A percentile compares a stretch with the other conserved stretches of the same genome.
Conservation (phyloP, 2,329 filamentous ascomycete species). For the Aspergillus unguis region DNA sequence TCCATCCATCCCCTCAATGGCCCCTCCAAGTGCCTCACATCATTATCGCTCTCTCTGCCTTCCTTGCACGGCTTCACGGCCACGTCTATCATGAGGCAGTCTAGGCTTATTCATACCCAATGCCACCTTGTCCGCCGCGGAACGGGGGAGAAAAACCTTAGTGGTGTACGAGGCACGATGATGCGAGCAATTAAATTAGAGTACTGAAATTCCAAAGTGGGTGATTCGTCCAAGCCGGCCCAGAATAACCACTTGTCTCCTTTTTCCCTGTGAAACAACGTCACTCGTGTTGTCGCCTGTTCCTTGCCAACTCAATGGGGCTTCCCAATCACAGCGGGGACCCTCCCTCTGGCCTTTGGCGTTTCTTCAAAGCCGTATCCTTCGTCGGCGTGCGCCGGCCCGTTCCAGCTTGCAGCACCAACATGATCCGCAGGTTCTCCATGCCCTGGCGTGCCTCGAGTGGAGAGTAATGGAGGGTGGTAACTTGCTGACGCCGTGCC, state of each 20-base stretch:
- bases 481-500: slow-evolving; percentile 33
- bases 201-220: slow-evolving; percentile 4
- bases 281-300: slow-evolving; percentile 14
- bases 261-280: slow-evolving; percentile 21
- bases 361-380: slow-evolving; percentile 37
- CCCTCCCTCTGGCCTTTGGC: slow-evolving; percentile 27
- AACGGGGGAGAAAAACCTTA: slow-evolving; percentile 7
- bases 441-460: slow-evolving; percentile 29
- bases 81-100: slow-evolving; percentile 20
- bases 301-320: slow-evolving; percentile 21
- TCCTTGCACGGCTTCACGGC: not conserved
- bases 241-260: slow-evolving; percentile 16
- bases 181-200: slow-evolving; percentile 10
- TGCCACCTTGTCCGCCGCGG: slow-evolving; percentile 11
- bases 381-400: slow-evolving; percentile 44
- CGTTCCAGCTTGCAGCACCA: slow-evolving; percentile 47
- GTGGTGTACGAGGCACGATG: slow-evolving; percentile 9
- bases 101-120: slow-evolving; percentile 22
- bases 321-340: slow-evolving; percentile 20
- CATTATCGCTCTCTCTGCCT: slow-evolving; percentile 10
- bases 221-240: slow-evolving; percentile 28
- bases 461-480: slow-evolving; percentile 32
- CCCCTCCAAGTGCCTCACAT: slow-evolving; percentile 11
- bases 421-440: slow-evolving; percentile 41
- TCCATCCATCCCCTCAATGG: slow-evolving; percentile 10